Percentiles rank a stretch among this genome's conserved stretches.
phyloP scores from a whole-genome alignment of 1,284 basidiomycete genomes.

The Anthracocystis setariae region DNA sequence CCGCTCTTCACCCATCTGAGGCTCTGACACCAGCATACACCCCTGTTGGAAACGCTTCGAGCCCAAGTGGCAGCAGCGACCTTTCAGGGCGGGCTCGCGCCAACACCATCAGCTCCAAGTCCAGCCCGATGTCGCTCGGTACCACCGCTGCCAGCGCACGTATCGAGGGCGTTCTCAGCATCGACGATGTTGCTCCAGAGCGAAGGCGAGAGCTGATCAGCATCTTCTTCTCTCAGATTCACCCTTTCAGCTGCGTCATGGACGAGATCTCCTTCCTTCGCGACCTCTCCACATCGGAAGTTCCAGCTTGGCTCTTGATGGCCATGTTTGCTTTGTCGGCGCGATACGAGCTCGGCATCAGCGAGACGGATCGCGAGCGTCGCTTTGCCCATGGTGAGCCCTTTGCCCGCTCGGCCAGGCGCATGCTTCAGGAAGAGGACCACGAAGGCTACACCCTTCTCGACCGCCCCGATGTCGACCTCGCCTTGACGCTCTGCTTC shows the following conservation, averaged over 20 bases:
- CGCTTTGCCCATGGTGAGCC: slow-evolving; percentile 45
- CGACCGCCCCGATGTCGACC: slow-evolving; percentile 65
- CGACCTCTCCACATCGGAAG: slow-evolving; percentile 68
- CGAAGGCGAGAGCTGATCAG: slow-evolving; percentile 49
- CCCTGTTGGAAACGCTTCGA: slow-evolving; percentile 8
- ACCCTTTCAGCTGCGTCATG: slow-evolving; percentile 69
- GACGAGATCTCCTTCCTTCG: slow-evolving; percentile 70
- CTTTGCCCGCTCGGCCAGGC: slow-evolving; percentile 50
- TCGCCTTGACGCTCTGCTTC: slow-evolving; percentile 68
- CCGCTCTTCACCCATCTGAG: slow-evolving; percentile 31
- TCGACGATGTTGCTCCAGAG: slow-evolving; percentile 43
- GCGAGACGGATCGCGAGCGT: slow-evolving; percentile 36
- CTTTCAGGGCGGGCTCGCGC: slow-evolving; percentile 27
- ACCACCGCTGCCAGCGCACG: slow-evolving; percentile 22
- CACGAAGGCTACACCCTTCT: slow-evolving; percentile 43
- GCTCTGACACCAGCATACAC: slow-evolving; percentile 27
- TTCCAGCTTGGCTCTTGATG: slow-evolving; percentile 69
- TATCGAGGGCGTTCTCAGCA: slow-evolving; percentile 25
- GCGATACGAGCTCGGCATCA: slow-evolving; percentile 65
- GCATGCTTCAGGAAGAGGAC: slow-evolving; percentile 54
- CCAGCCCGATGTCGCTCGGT: slow-evolving; percentile 26
- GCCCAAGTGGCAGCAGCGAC: slow-evolving; percentile 34
- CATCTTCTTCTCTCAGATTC: slow-evolving; percentile 68
- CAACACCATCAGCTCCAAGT: slow-evolving; percentile 45
- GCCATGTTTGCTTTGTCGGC: slow-evolving; percentile 69